Evolutionary conservation across 208 protist species (phyloP), one percentile per base, ranked within the genome.

Genomic region (Crithidia acanthocephali): DNA sequence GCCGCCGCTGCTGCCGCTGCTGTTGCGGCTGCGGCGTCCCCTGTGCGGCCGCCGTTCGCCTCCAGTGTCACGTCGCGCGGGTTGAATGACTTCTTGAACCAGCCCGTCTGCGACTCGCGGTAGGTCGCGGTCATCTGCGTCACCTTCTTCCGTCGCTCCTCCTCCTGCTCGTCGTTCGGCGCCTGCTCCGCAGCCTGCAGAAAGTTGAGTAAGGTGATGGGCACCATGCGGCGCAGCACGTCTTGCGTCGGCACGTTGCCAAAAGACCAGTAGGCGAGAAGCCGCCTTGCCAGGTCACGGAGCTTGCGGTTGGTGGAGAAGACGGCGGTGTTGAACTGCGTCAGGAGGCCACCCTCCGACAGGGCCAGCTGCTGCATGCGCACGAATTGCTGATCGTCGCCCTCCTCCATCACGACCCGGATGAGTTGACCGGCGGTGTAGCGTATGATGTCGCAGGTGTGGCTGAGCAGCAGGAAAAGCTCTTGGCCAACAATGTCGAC

Each of bases 371-470:
- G 74, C 71, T 98, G 96, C 84, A 98, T 91, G 44, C 81, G 66
- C 51, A 37, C 37, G 65, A 95, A 95, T 67, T 97, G 85, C 28
- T 89, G 80, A 63, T 88, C 86, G 8, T 69, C 88, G 47, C 95
- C 95, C 66, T 98, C 94, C 73, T 98, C 91, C 76, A 98, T 88
- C 10, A 97, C 86, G 16, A 91, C 90, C 10, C 85, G 85, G 57
- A 98, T 92, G 9, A 98, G 72, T 56, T 96, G 92, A n/a, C 90
- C 96, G 9, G 94, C 91, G 45, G 81, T 79, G 76, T 87, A 90
- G 37, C 83, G 88, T 22, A 98, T 93, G 18, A 90, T 87, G 35
- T 77, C 68, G 72, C 93, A 98, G 5, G 84, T 81, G 69, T 93
- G 85, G 37, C 80, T 75, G 32, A 97, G 85, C 15, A 98, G 72